Evolutionary conservation across 1,139 yeast genomes (phyloP), one percentile per base, ranked within the genome.

Genomic region (Barnettozyma hawaiiensis): DNA sequence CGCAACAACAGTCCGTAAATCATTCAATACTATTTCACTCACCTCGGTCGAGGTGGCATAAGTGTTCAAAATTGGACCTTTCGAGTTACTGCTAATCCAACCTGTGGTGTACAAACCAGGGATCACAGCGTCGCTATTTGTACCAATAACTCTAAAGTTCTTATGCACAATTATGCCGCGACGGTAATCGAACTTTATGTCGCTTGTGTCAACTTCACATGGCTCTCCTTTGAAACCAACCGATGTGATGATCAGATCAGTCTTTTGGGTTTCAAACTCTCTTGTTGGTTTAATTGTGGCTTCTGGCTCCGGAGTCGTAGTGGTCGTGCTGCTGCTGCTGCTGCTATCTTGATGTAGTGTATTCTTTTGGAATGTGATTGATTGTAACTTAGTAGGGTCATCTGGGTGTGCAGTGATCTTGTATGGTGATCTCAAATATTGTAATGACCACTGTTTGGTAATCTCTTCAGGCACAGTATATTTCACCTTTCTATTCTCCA

Each of bases 51-150:
- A 75, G 47, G 86, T 94, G 71, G 83, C 73, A 85, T 92, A 86
- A 0, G 98, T 87, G 14, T 85, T 75, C 12, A 96, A 95, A 50
- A 92, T 92, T 6, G 89, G 95, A 1, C 99, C 99, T 29, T 76
- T 74, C 8, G 96, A 87, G 0, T 96, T 96, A 44, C 75, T 81
- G 47, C 84, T 79, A 42, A 90, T 83, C 99, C 99, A 92, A 0
- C 99, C 99, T 5, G 92, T 70, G 2, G 86, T 80, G 55, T 89
- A 92, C 51, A 86, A 66, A 0, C 90, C 85, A 1, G 71, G 67
- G 20, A 64, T 43, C 1, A 51, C 55, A 1, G 59, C 51, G n/a
- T 57, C 62, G n/a, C n/a, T n/a, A 3, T 57, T 50, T 0, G 47
- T 44, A 14, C 65, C 59, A 12, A 73, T 54, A 0, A 84, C 75